Percentiles rank a stretch among this genome's conserved stretches.
phyloP scores from a whole-genome alignment of 306 rosid species.

The Gleditsia sinensis region DNA sequence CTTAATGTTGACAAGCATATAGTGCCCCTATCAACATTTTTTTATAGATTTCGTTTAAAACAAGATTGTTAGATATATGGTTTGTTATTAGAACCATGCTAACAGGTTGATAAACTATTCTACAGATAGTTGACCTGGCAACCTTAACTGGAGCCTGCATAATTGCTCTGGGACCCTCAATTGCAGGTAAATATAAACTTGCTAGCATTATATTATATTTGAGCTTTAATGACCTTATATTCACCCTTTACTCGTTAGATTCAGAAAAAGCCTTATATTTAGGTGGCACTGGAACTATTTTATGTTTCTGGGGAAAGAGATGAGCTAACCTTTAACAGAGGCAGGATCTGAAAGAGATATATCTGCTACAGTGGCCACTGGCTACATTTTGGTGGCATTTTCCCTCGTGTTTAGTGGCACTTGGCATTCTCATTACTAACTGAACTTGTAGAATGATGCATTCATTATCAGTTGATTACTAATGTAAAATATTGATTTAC shows the following conservation, averaged over 20 bases:
- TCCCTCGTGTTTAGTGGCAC: not conserved
- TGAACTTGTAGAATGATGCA: slow-evolving; percentile 1
- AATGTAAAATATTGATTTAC: slow-evolving; percentile 22
- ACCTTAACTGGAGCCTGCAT: slow-evolving; percentile 86
- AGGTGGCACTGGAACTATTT: not conserved
- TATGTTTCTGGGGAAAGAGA: not conserved
- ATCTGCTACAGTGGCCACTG: not conserved
- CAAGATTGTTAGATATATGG: slow-evolving; percentile 6
- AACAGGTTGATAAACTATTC: slow-evolving; percentile 31
- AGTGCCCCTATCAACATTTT: not conserved
- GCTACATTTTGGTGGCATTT: slow-evolving; percentile 12
- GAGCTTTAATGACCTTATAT: slow-evolving; percentile 7
- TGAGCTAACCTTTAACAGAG: not conserved
- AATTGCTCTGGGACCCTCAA: slow-evolving; percentile 83
- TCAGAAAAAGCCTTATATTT: not conserved
- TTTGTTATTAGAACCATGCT: slow-evolving; percentile 33
- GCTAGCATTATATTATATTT: not conserved
- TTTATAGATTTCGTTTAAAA: not conserved
- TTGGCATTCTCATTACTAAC: not conserved
- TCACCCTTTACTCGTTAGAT: too few species aligned
- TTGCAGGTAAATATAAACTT: slow-evolving; percentile 60
- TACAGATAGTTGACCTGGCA: slow-evolving; percentile 87
- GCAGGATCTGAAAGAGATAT: not conserved
- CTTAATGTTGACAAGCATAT: not conserved
- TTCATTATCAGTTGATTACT: slow-evolving; percentile 6